Evolutionary conservation across 164 flowering plant species (phyloP).

Genomic region (Berberis vulgaris): DNA sequence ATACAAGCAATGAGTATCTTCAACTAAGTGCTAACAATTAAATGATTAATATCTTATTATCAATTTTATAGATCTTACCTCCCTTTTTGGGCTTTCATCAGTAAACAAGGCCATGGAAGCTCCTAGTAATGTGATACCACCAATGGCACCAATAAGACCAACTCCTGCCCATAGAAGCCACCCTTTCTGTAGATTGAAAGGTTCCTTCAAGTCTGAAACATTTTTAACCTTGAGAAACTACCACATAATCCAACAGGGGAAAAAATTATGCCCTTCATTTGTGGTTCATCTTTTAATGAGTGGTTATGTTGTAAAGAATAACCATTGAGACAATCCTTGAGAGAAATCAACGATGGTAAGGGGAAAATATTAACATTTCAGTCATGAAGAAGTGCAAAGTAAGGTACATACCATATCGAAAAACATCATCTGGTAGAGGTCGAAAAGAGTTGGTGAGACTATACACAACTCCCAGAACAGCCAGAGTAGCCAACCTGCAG

Average conservation of each 20-base stretch:
- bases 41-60: neutral
- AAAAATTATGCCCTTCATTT: too few species aligned
- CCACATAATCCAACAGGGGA: too few species aligned
- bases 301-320: too few species aligned
- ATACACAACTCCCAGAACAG: slow-evolving; percentile 59
- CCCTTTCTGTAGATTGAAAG: slow-evolving; percentile 75
- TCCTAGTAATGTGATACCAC: slow-evolving; percentile 57
- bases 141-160: slow-evolving; percentile 62
- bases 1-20: too few species aligned
- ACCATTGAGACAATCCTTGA: too few species aligned
- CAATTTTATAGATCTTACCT: slow-evolving; percentile 38
- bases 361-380: too few species aligned
- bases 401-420: slow-evolving; percentile 52
- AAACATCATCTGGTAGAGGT: slow-evolving; percentile 73
- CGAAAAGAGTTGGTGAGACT: slow-evolving; percentile 40
- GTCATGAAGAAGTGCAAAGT: too few species aligned
- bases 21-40: too few species aligned
- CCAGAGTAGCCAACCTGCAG: slow-evolving; percentile 65
- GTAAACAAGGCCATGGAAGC: slow-evolving; percentile 50
- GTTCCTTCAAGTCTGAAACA: slow-evolving; percentile 69
- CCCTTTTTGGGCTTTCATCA: slow-evolving; percentile 74
- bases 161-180: slow-evolving; percentile 92
- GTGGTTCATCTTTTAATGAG: too few species aligned
- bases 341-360: too few species aligned
- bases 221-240: neutral